A percentile compares a stretch with the other conserved stretches of the same genome.
Conservation (phyloP, 345 rosid genomes). For the Murraya paniculata region DNA sequence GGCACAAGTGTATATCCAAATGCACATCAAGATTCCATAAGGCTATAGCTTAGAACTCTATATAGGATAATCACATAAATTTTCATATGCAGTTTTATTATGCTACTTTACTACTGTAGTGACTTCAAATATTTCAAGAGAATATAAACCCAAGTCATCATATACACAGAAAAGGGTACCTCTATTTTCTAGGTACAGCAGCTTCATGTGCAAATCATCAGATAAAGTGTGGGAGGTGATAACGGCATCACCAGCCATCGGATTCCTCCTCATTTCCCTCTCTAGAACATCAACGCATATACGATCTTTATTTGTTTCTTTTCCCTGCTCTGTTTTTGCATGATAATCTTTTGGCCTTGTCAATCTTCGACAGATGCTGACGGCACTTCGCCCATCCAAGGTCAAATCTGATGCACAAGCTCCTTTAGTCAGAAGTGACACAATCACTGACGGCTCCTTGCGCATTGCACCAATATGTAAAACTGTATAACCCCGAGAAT, state of each 20-base stretch:
- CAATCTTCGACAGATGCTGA: conserved; percentile 71
- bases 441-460: conserved; percentile 67
- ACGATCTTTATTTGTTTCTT: conserved; percentile 74
- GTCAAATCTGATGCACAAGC: conserved; percentile 72
- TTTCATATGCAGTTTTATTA: background rate
- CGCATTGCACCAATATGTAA: conserved; percentile 93
- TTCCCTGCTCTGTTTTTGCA: conserved; percentile 65
- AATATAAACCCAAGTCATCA: background rate
- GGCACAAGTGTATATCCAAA: background rate
- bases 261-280: conserved; percentile 78
- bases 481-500: conserved; percentile 75
- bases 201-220: conserved; percentile 86
- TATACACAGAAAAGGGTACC: conserved; percentile 40
- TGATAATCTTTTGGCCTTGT: conserved; percentile 89
- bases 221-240: conserved; percentile 45
- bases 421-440: conserved; percentile 67
- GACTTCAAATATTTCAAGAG: background rate
- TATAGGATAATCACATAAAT: background rate
- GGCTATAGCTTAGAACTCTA: background rate
- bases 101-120: background rate
- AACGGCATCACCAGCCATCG: conserved; percentile 52
- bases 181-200: conserved; percentile 90
- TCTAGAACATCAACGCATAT: conserved; percentile 84
- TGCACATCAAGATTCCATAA: background rate
- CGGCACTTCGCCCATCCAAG: conserved; percentile 76